Evolutionary conservation across 495 filamentous ascomycete species (phyloP), one percentile per base, ranked within the genome.

Genomic region (Cenococcum geophilum): DNA sequence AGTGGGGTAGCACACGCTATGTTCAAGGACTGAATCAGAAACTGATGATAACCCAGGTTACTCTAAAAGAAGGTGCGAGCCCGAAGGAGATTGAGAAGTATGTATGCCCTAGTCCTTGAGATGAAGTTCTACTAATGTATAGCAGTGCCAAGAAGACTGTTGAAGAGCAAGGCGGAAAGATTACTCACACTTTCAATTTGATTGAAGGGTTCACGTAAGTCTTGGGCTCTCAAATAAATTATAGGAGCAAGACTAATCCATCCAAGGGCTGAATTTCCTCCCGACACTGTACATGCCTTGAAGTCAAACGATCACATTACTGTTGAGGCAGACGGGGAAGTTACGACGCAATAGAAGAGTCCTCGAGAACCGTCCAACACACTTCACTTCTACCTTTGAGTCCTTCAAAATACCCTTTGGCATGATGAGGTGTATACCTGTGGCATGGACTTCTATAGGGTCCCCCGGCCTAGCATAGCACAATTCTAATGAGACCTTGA

Each of bases 201-300:
- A 89, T 95, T 77, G 92, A 89, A 74, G 90, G 88, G 42, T 96
- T 97, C 79, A 85, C 86, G 93, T 97, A 83, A 69, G 88, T 66
- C 21, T 34, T 43, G 49, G 4, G 43, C 59, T 37, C 14, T 55
- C 21, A 40, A 27, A 5, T 5, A 27, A 11, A 59, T 47, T 47
- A 40, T 10, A 32, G 21, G 14, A 9, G 20, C 22, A 4, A 20
- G 4, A 16, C 47, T 22, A 14, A 40, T 37, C 25, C n/a, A 5
- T 10, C 43, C 58, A 59, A 97, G 92, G 51, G 91, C 89, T 60
- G 81, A 83, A 42, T 87, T 88, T 70, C 85, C 86, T 10, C 82
- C 82, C 1, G 87, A 86, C 65, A 72, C 77, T 4, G 77, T 95
- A 16, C 62, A 68, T 3, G 80, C 82, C 1, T 76, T 97, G 54